phyloP scores from a whole-genome alignment of 164 flowering plant genomes.

The Sedum album region DNA sequence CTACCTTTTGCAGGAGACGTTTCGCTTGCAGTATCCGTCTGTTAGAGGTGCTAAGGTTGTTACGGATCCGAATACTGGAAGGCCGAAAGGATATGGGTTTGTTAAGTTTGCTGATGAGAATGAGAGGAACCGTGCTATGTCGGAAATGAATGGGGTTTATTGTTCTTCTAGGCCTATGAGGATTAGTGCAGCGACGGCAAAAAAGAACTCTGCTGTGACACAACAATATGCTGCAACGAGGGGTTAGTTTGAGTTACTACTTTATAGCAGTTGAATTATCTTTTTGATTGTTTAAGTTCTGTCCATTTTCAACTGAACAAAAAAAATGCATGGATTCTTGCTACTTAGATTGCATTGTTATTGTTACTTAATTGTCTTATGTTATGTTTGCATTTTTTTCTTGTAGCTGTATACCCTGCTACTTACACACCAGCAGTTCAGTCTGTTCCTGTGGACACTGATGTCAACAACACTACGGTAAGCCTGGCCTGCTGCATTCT shows the following conservation, averaged over 20 bases:
- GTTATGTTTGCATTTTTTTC: conserved; percentile 3
- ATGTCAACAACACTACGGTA: conserved; percentile 81
- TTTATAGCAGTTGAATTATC: not conserved
- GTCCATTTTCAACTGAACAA: too few relatives aligned
- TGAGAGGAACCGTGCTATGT: conserved; percentile 91
- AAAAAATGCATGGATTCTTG: not conserved
- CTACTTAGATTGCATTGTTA: not conserved
- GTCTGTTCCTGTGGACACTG: conserved; percentile 62
- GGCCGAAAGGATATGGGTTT: conserved; percentile 96
- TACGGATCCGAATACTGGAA: conserved; percentile 86
- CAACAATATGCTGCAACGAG: conserved; percentile 61
- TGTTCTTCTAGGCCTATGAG: conserved; percentile 96
- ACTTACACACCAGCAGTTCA: conserved; percentile 53
- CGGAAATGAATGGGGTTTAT: conserved; percentile 90
- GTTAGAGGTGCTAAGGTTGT: conserved; percentile 99
- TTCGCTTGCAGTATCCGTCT: conserved; percentile 71
- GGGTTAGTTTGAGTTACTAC: conserved; percentile 31
- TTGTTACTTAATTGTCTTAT: not conserved
- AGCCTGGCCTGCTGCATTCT: conserved; percentile 19
- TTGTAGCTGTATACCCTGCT: conserved; percentile 65
- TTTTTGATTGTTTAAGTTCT: not conserved
- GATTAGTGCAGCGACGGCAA: conserved; percentile 95
- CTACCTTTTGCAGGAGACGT: conserved; percentile 87
- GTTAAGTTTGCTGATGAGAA: conserved; percentile 90
- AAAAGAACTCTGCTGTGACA: conserved; percentile 56